Base-by-base conservation (phyloP, 352 stramenopile species). In the Phytophthora capsici region DNA sequence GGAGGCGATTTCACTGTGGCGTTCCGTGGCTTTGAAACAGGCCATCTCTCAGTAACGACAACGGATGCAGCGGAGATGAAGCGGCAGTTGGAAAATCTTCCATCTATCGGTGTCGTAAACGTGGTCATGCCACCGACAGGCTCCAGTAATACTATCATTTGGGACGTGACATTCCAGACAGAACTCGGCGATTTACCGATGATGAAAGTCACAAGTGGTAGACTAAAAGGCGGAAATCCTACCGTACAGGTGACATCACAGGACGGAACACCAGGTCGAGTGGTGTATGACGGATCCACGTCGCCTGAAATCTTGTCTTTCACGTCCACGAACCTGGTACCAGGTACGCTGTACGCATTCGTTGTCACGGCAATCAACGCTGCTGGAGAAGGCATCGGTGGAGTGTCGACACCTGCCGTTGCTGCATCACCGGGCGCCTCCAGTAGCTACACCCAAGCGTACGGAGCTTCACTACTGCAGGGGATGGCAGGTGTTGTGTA, bases 401-500 rank as follows among this genome's bases (percentile, higher is more conserved):
- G 89, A 36, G 59, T 71, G 8, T 84, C 94, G 0, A 98, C 93
- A 9, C 76, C 88, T 32, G 96, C 94, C n/a, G 95, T 98, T 12
- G 82, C 94, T n/a, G 91, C 96, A 5, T 93, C 93, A 2, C 84
- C 91, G 45, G 95, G 96, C 9, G 95, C 96, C 3, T 88, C 80
- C 19, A 85, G 95, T 20, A 70, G 62, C 3, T 81, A 90, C 66
- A 98, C 95, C 7, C 90, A 91, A n/a, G 95, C 95, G 1, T 91
- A 85, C 7, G 97, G 97, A 5, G 63, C 86, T 32, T 81, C 94
- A 3, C 69, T 99, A 19, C 51, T 58, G 1, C 83, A 89, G 48
- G 97, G 97, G 16, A 98, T 99, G 71, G 89, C 95, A 12, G 95
- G 96, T 4, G 82, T 97, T 28, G 93, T 99, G 20, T 97, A 97